phyloP scores from a whole-genome alignment of 2,329 filamentous ascomycete genomes.

The Neofusicoccum parvum region DNA sequence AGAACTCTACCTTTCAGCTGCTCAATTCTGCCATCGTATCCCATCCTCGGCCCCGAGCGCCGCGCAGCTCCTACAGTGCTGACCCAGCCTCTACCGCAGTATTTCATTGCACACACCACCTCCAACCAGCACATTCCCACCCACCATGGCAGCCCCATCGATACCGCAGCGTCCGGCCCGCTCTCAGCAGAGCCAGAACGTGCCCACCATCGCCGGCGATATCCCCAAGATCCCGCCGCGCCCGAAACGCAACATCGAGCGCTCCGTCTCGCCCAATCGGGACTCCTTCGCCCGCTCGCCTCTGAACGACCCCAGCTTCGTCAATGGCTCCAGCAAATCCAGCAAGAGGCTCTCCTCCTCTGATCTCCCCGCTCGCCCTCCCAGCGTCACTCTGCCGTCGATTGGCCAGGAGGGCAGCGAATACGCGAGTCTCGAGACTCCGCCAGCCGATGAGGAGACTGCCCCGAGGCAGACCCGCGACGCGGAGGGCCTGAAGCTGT shows the following conservation, averaged over 20 bases:
- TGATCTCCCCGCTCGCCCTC: slow-evolving; percentile 61
- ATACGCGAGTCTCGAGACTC: slow-evolving; percentile 55
- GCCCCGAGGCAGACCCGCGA: slow-evolving; percentile 75
- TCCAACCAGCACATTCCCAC: not conserved
- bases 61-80: not conserved
- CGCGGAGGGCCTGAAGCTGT: slow-evolving; percentile 78
- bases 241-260: slow-evolving; percentile 69
- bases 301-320: slow-evolving; percentile 69
- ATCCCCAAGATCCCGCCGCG: slow-evolving; percentile 78
- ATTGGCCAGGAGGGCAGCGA: slow-evolving; percentile 89
- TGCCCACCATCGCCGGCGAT: slow-evolving; percentile 48
- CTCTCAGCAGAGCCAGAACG: slow-evolving; percentile 48
- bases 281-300: slow-evolving; percentile 84
- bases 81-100: not conserved
- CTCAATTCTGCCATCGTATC: not conserved
- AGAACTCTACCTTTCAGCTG: not conserved
- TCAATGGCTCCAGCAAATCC: slow-evolving; percentile 35
- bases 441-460: slow-evolving; percentile 32
- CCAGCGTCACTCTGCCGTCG: slow-evolving; percentile 79
- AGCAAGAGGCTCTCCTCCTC: slow-evolving; percentile 36
- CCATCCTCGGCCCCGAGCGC: not conserved
- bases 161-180: slow-evolving; percentile 66
- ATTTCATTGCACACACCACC: not conserved
- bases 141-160: slow-evolving; percentile 53
- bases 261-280: slow-evolving; percentile 75